These are phyloP conservation scores for Tulasnella sp. DNA, from an alignment of 768 basidiomycete species.

Conservation along the genomic window DNA sequence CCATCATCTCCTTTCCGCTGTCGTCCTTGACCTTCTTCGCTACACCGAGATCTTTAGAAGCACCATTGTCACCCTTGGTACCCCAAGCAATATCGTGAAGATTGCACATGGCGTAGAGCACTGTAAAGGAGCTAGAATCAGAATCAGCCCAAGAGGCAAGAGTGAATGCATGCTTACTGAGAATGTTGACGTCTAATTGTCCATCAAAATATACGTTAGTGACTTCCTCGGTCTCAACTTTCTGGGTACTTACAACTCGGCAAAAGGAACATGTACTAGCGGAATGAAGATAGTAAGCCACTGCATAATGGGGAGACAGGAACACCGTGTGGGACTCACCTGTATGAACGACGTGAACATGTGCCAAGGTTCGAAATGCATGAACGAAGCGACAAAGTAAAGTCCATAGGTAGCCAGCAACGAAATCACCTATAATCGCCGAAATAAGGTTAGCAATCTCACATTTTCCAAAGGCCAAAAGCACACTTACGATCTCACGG, in stretches of 20 bases:
- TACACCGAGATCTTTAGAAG: conserved; percentile 76
- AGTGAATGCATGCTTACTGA: conserved; percentile 36
- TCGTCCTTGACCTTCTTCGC: conserved; percentile 81
- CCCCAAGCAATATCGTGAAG: conserved; percentile 34
- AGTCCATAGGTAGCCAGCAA: conserved; percentile 35
- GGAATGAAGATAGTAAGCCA: background rate
- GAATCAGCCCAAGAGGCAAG: conserved; percentile 10
- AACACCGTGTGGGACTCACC: background rate
- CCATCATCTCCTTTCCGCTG: conserved; percentile 75
- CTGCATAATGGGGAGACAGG: background rate
- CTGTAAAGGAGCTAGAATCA: conserved; percentile 23
- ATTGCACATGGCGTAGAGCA: conserved; percentile 87
- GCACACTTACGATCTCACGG: conserved; percentile 71
- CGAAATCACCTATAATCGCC: conserved; percentile 30
- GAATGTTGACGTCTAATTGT: conserved; percentile 57
- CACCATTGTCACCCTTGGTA: conserved; percentile 83
- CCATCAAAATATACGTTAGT: too few relatives aligned
- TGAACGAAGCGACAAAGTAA: conserved; percentile 73
- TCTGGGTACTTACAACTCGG: conserved; percentile 46
- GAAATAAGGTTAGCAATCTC: conserved; percentile 34
- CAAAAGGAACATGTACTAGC: conserved; percentile 76
- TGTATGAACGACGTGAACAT: conserved; percentile 82
- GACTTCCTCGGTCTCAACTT: too few relatives aligned
- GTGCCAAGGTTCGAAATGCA: conserved; percentile 95
- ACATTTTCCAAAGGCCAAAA: conserved; percentile 43